Evolutionary conservation across 345 rosid species (phyloP), one percentile per base, ranked within the genome.

Genomic region (Garcia nutans): DNA sequence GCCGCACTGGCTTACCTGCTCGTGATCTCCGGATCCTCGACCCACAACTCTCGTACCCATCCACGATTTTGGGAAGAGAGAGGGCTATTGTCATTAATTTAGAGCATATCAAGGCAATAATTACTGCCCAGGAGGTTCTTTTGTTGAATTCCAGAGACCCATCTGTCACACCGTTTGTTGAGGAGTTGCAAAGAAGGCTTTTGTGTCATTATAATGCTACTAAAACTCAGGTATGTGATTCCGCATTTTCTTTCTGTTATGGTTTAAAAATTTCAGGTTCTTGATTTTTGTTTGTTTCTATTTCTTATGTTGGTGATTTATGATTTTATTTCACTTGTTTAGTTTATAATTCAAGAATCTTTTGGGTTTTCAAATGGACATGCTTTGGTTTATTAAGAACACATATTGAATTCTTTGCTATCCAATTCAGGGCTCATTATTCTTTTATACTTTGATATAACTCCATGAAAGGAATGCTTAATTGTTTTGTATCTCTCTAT

Each of bases 71-170:
- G 72, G 99, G 99, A 13, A 84, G 99, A 69, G 98, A 93, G 85
- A 84, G 87, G 70, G 98, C 97, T 42, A 92, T 96, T 13, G 98
- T 93, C 11, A 90, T 96, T 75, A 93, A 93, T 71, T 78, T 92
- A 85, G 99, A 96, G 89, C 96, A 96, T 70, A 90, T 92, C 19
- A 90, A 96, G 89, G 97, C 98, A 16, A 96, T 96, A 73, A 88
- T 92, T 79, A 96, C 97, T 1, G 94, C 97, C 5, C 90, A 90
- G 41, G 98, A 96, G 86, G 96, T 93, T 52, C 74, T 90, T 77
- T 76, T 96, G 79, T 84, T 93, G 74, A 96, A 93, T 78, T 93
- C 93, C 37, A 85, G 84, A 78, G 97, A 93, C 70, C 99, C 99
- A 23, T 86, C 90, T 1, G 97, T 93, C 26, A 74, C 79, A 24